Base-by-base conservation (phyloP, 208 protist genomes). In the Crithidia sp. region DNA sequence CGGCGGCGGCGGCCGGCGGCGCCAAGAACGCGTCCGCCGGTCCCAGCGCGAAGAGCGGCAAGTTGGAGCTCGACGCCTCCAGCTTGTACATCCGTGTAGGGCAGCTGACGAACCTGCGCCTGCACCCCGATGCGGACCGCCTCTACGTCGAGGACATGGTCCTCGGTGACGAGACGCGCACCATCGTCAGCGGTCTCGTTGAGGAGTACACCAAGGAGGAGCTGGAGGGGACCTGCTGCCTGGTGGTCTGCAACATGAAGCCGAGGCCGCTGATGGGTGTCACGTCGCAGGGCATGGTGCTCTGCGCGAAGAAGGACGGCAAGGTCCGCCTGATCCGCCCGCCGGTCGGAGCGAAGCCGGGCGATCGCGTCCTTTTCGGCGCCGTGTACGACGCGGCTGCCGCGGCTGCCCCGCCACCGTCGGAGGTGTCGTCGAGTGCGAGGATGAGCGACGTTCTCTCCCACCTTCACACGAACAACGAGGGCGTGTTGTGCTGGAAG, bases 171-270 rank as follows among this genome's bases (percentile, higher is more conserved):
- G 95, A 95, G 54, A 89, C 82, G 47, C 91, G 95, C 66, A 98
- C 89, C 37, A 94, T 98, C 58, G 90, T 97, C 63, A 95, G 86
- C 72, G 96, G 96, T 43, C 82, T 98, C 3, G 93, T 97, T 14
- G 86, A 89, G 45, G 75, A 96, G 77, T 92, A 96, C 74, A 78
- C 61, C 5, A 36, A 49, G 0, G 89, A 94, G 64, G 83, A 98
- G 63, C 55, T 98, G 47, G 75, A 95, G 71, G 84, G 83, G 57
- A 82, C 62, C 9, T 71, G 89, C 10, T 95, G 96, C 19, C 70
- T 97, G 8, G 85, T 96, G 7, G 71, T 98, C n/a, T 97, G 92
- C 77, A 98, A 98, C 74, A 91, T 98, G 78, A 98, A 98, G 80
- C 93, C 97, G 9, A 92, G 83, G 63, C 80, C 94, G 47, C 83